Evolutionary conservation across 2,329 filamentous ascomycete genomes (phyloP), one percentile per base, ranked within the genome.

Genomic region (Phialophora verrucosa): DNA sequence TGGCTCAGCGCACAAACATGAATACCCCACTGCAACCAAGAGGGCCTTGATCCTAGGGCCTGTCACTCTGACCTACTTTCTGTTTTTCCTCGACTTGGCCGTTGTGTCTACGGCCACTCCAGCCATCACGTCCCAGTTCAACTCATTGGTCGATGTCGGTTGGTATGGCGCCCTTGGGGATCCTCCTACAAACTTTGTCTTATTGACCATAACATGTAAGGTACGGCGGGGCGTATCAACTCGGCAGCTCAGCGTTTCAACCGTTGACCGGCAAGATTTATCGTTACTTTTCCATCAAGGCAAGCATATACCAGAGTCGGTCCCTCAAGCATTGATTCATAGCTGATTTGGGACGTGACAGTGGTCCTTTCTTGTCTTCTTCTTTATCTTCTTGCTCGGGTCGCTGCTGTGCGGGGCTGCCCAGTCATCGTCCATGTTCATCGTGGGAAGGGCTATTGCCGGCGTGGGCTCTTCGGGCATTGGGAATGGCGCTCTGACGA

Each of bases 381-480:
- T 84, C 27, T 70, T 76, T 66, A 79, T 83, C 72, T 85, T 85
- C 73, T 82, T 84, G 71, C 51, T 84, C 62, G 83, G 83, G n/a
- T 82, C 79, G 20, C 74, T 82, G n/a, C 75, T 85, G 60, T 85
- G 82, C 66, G 83, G 80, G 69, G 77, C 80, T 35, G 83, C 83
- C 7, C 82, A 82, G 11, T 83, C 78, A 68, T 82, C 80, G 1
- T 78, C 73, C 1, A 78, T 82, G 11, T 73, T 85, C 51, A 84
- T 85, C 71, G 74, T 84, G 47, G 83, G 83, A 14, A 78, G 83
- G 63, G 82, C 82, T 0, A 76, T 85, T 54, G 78, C 83, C 20
- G 83, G 83, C 62, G 70, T 84, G 0, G 83, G 83, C 11, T 77
- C 77, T 20, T 82, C 82, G 35, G 83, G 83, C 35, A 80, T 85